Evolutionary conservation across 108 stramenopile genomes (phyloP).

Genomic region (Nitzschia palea): DNA sequence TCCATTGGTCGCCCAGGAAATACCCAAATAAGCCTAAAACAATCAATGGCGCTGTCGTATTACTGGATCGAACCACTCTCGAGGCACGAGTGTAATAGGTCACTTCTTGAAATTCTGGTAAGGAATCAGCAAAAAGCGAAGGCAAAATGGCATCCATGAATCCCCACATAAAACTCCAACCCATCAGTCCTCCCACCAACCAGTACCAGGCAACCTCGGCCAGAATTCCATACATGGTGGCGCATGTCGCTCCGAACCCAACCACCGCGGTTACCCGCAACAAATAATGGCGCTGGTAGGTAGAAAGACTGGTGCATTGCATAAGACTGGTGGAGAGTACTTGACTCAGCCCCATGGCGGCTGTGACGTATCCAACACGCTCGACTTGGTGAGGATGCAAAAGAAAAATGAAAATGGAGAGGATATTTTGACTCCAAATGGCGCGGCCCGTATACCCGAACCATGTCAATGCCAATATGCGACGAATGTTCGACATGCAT

Average conservation of each 20-base stretch:
- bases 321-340: background rate
- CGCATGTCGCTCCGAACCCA: background rate
- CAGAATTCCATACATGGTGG: conserved; percentile 3
- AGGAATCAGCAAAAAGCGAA: conserved; percentile 58
- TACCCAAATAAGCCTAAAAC: conserved; percentile 7
- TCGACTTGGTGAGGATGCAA: conserved; percentile 9
- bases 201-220: background rate
- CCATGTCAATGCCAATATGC: conserved; percentile 19
- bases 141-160: conserved; percentile 40
- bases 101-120: conserved; percentile 38
- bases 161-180: conserved; percentile 57
- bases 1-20: conserved; percentile 23
- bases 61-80: conserved; percentile 13
- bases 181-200: conserved; percentile 30
- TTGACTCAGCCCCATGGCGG: conserved; percentile 21
- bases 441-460: conserved; percentile 11
- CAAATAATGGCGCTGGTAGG: background rate
- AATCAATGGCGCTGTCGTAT: conserved; percentile 5
- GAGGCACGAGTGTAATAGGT: conserved; percentile 1
- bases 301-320: background rate
- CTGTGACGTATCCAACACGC: conserved; percentile 17
- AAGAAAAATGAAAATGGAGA: conserved; percentile 19
- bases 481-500: conserved; percentile 2
- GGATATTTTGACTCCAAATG: conserved; percentile 22
- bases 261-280: conserved; percentile 6